Base-by-base conservation (phyloP, 2,329 filamentous ascomycete genomes). In the Neocucurbitaria cava region DNA sequence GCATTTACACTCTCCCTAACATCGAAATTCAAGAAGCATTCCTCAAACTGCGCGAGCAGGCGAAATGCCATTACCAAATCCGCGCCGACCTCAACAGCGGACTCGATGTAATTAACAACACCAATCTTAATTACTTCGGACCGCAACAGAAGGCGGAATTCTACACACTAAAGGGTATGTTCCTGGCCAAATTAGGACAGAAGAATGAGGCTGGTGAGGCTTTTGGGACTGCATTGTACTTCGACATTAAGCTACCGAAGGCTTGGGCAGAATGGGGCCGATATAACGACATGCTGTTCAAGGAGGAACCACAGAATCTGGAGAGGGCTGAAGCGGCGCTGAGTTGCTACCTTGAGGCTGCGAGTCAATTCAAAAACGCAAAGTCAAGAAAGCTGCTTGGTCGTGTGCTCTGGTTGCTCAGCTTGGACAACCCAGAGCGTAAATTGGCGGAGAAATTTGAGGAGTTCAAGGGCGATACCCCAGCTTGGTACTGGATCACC, bases 1-100 rank as follows among this genome's bases (percentile, higher is more conserved):
- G 94, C 59, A 99, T 99, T 72, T 99, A 99, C 76, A 99, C 95
- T 0, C 83, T 99, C 5, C 95, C 95, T 1, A 99, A 99, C 72
- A 99, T 99, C 40, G 95, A 99, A 79, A 99, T 99, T 42, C 96
- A 99, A 72, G 95, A 99, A 75, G 95, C 95, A 0, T 99, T 99
- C 83, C 80, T 99, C 58, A 99, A 99, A 79, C 79, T 99, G 47
- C 85, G 96, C n/a, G 96, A 99, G 77, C 95, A 99, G 77, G 95
- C 95, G 39, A 97, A 97, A 74, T 99, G 95, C 65, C 95, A 99
- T 74, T 99, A 98, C 75, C 93, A 98, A 78, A 98, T 98, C 69
- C 88, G 89, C 0, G 89, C 91, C 33, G 95, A 99, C 77, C 85
- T 99, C 49, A 94, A 88, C 48, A 96, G 88, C 71, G 95, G 95